Conservation (phyloP, 768 basidiomycete genomes). For the Plicaturopsis crispa region DNA sequence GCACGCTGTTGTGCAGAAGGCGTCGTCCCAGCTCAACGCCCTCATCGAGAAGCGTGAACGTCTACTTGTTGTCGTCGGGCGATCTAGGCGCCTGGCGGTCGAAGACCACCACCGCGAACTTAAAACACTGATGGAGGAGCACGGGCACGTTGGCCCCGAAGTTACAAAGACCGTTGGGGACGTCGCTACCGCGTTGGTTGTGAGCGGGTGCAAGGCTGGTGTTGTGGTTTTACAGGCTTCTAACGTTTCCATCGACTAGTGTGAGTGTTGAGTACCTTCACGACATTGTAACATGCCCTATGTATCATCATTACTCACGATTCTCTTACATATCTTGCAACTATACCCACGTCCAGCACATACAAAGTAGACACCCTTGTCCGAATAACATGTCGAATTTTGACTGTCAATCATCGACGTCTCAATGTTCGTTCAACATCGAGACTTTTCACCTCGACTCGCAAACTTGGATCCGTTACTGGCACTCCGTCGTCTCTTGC, state of each 20-base stretch:
- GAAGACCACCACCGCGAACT: slow-evolving; percentile 72
- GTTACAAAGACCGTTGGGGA: slow-evolving; percentile 83
- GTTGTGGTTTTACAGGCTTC: slow-evolving; percentile 65
- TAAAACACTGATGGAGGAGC: slow-evolving; percentile 49
- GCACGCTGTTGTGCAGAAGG: slow-evolving; percentile 42
- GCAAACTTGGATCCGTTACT: too few relatives aligned
- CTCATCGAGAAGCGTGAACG: slow-evolving; percentile 21
- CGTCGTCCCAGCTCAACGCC: slow-evolving; percentile 10
- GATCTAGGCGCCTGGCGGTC: slow-evolving; percentile 65
- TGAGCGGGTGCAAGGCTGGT: slow-evolving; percentile 48
- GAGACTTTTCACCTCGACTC: too few relatives aligned
- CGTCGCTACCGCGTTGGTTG: slow-evolving; percentile 69
- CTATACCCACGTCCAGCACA: too few relatives aligned
- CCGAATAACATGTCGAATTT: too few relatives aligned
- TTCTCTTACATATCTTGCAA: too few relatives aligned
- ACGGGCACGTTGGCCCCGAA: slow-evolving; percentile 48
- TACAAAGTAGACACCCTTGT: too few relatives aligned
- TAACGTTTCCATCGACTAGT: slow-evolving; percentile 13
- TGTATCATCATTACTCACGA: too few relatives aligned
- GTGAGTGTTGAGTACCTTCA: too few relatives aligned
- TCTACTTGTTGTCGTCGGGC: slow-evolving; percentile 62
- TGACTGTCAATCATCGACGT: too few relatives aligned
- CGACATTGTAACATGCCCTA: too few relatives aligned
- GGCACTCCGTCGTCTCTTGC: too few relatives aligned
- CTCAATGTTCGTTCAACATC: too few relatives aligned